These are phyloP conservation scores for Candida maris DNA, from an alignment of 805 yeast genomes.

Conservation along the genomic window DNA sequence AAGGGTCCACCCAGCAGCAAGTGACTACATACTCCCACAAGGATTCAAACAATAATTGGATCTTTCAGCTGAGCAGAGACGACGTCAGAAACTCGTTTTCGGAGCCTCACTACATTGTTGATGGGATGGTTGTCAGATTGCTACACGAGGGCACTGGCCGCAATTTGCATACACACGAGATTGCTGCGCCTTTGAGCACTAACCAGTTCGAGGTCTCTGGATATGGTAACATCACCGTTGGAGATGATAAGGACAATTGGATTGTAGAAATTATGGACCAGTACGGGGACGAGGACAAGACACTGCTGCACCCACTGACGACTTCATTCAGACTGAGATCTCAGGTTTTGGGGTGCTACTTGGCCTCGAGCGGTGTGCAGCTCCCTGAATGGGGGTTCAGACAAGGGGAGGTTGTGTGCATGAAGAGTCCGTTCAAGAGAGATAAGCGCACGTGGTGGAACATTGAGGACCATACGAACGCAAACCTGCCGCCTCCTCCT, in stretches of 20 bases:
- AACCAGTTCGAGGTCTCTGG: conserved; percentile 80
- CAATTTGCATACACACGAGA: conserved; percentile 77
- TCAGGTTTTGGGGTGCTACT: conserved; percentile 63
- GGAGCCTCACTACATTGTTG: conserved; percentile 40
- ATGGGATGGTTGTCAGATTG: conserved; percentile 69
- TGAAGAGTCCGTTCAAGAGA: conserved; percentile 58
- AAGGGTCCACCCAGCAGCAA: conserved; percentile 92
- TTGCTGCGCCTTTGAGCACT: conserved; percentile 70
- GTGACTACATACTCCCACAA: conserved; percentile 88
- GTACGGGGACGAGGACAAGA: conserved; percentile 44
- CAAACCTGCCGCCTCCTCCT: conserved; percentile 54
- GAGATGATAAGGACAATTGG: conserved; percentile 90
- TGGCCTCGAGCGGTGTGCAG: conserved; percentile 66
- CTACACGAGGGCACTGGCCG: conserved; percentile 68
- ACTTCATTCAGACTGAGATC: conserved; percentile 68
- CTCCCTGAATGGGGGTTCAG: conserved; percentile 83
- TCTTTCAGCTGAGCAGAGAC: conserved; percentile 57
- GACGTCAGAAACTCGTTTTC: conserved; percentile 31
- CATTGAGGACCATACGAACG: conserved; percentile 66
- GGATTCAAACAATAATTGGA: conserved; percentile 84
- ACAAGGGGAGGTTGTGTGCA: conserved; percentile 87
- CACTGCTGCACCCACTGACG: conserved; percentile 68
- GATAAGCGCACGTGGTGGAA: conserved; percentile 92
- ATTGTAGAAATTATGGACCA: conserved; percentile 75
- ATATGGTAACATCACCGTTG: conserved; percentile 67